phyloP scores from a whole-genome alignment of 192 early-diverging fungal genomes.

The Coemansia sp. region DNA sequence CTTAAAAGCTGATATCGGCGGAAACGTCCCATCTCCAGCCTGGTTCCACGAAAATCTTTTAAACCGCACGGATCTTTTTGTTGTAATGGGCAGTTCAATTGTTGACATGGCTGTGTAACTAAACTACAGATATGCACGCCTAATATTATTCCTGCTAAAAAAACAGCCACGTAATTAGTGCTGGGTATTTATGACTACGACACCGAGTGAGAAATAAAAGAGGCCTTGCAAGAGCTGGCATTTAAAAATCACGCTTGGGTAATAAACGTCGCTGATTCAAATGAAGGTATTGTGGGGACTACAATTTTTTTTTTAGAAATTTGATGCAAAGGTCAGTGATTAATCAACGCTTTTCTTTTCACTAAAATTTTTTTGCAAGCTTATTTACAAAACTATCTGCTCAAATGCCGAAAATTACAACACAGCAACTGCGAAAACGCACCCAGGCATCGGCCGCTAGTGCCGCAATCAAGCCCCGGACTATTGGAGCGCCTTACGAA shows the following conservation, averaged over 20 bases:
- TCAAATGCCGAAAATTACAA: constrained; percentile 53
- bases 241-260: background rate
- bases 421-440: constrained; percentile 51
- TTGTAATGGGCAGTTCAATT: constrained; percentile 24
- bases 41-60: constrained; percentile 53
- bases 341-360: background rate
- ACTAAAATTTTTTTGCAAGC: background rate
- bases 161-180: background rate
- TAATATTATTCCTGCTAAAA: background rate
- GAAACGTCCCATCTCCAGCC: constrained; percentile 38
- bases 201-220: background rate
- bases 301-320: background rate
- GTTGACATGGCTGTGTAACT: constrained; percentile 18
- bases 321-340: background rate
- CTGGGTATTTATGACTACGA: too few relatives aligned
- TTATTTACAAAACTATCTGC: background rate
- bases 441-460: constrained; percentile 46
- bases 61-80: constrained; percentile 43
- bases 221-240: background rate
- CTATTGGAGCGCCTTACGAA: constrained; percentile 43
- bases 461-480: constrained; percentile 37
- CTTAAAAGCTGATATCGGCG: constrained; percentile 15
- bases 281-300: background rate
- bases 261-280: background rate
- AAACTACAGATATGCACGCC: background rate